phyloP scores from a whole-genome alignment of 129 eudicot genomes.

The Sambucus nigra region DNA sequence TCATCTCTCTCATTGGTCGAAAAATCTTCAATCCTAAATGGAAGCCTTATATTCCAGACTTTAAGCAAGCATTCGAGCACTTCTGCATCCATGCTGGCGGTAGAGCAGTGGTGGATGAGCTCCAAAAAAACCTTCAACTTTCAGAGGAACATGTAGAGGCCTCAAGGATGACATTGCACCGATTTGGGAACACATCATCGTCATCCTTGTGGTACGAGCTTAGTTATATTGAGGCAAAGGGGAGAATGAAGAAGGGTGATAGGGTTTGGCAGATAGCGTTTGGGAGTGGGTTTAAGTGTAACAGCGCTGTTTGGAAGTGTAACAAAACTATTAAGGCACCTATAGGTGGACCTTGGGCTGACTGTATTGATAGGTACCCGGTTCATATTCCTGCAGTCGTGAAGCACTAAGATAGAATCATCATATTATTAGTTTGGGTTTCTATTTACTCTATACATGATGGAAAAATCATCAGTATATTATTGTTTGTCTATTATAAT shows the following conservation, averaged over 20 bases:
- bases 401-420: not conserved
- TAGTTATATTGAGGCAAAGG: slow-evolving; percentile 25
- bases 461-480: not conserved
- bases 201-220: slow-evolving; percentile 33
- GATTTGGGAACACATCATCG: slow-evolving; percentile 33
- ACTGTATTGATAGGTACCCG: slow-evolving; percentile 30
- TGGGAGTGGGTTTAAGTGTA: slow-evolving; percentile 29
- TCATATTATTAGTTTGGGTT: not conserved
- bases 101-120: slow-evolving; percentile 20
- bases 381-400: slow-evolving; percentile 18
- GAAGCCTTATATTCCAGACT: slow-evolving; percentile 26
- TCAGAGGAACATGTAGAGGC: slow-evolving; percentile 22
- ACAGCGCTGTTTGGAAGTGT: slow-evolving; percentile 31
- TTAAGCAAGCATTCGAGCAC: slow-evolving; percentile 25
- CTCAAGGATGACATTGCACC: slow-evolving; percentile 32
- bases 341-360: slow-evolving; percentile 22
- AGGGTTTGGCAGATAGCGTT: slow-evolving; percentile 28
- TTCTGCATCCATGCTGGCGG: slow-evolving; percentile 29
- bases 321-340: slow-evolving; percentile 1
- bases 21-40: slow-evolving; percentile 8
- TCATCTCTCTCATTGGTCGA: slow-evolving; percentile 7
- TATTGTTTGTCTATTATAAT: not conserved
- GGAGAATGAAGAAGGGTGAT: slow-evolving; percentile 29
- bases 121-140: slow-evolving; percentile 13
- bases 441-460: not conserved